Evolutionary conservation across 257 asterid genomes (phyloP), one percentile per base, ranked within the genome.

Genomic region (Euphrasia confusa): DNA sequence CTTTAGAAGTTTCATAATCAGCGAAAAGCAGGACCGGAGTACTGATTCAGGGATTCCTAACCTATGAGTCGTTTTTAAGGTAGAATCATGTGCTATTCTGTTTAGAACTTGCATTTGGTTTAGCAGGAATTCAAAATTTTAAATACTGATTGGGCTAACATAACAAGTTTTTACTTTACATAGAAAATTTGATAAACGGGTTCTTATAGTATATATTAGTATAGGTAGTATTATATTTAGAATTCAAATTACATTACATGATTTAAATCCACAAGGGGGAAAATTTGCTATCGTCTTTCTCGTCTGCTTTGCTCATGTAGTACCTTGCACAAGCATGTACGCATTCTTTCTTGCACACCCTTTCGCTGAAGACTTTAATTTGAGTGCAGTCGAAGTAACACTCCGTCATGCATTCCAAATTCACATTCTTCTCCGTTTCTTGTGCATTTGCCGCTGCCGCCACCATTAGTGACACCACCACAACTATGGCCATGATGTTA

Each of bases 271-370:
- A 78, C 33, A 21, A 53, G 1, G 82, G 82, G 1, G 74, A 63
- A 64, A 77, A 77, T 18, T 68, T 17, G 10, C 4, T 67, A 54
- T 73, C 79, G 0, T 58, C 70, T 1, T 57, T 69, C 40, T 13
- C 17, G 17, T 62, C 7, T 0, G 70, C 14, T 8, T 59, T 60
- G 8, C 35, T 60, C 8, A 71, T 8, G 0, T 7, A 37, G 17
- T 52, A 37, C 30, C 78, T 71, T 2, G 78, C 78, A 14, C 83
- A 78, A 7, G 75, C 50, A 18, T 63, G 18, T 0, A 62, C 15
- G 58, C 83, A 78, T 30, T 75, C 83, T 26, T 49, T 72, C 67
- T 63, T 71, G 67, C 83, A 78, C 53, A 75, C 83, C 2, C 52
- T 35, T 3, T 68, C 69, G 2, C 37, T 64, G 44, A 78, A 78